Evolutionary conservation across 306 rosid genomes (phyloP).

Genomic region (Morella rubra): DNA sequence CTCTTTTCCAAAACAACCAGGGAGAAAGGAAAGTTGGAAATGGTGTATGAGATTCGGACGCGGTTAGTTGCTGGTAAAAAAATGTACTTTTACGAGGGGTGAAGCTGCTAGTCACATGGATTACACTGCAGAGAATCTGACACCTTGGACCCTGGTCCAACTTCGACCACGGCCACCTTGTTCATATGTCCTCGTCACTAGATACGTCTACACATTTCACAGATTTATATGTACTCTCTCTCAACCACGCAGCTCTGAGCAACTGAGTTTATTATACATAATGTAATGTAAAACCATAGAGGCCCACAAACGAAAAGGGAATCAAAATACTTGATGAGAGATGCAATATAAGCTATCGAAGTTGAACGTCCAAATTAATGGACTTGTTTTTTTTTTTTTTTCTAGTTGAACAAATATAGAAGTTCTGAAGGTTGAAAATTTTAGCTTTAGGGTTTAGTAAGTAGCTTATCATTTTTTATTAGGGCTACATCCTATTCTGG

Average conservation of each 20-base stretch:
- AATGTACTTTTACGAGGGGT: constrained; percentile 34
- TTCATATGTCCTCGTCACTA: constrained; percentile 34
- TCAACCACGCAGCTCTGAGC: too few relatives aligned
- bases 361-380: not conserved
- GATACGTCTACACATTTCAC: constrained; percentile 25
- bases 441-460: not conserved
- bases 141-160: constrained; percentile 51
- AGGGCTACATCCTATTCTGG: not conserved
- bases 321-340: not conserved
- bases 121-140: constrained; percentile 53
- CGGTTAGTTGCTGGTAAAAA: constrained; percentile 20
- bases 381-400: too few relatives aligned
- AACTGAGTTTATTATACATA: not conserved
- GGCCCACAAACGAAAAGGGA: not conserved
- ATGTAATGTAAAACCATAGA: not conserved
- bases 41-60: constrained; percentile 22
- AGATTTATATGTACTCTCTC: not conserved
- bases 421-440: not conserved
- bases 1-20: constrained; percentile 3
- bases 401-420: too few relatives aligned
- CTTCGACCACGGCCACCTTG: constrained; percentile 21
- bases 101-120: constrained; percentile 60
- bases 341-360: not conserved
- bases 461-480: not conserved
- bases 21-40: constrained; percentile 1